phyloP scores from a whole-genome alignment of 148 eudicot genomes.

The Rhododendron kiyosumense region DNA sequence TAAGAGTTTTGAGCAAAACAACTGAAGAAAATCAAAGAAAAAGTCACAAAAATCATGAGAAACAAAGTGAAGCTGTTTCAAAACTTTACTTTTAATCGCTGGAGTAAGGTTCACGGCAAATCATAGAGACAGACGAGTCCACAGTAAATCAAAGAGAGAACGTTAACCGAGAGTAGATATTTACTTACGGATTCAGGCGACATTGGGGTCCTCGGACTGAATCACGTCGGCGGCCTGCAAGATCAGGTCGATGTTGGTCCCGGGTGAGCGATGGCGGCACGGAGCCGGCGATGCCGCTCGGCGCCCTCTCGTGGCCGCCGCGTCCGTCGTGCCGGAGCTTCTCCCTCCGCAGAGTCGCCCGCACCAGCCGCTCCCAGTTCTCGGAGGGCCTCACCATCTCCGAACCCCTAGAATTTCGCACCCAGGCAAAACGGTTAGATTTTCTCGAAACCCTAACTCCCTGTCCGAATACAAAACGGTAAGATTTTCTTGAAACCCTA shows the following conservation, averaged over 20 bases:
- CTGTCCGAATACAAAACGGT: no score
- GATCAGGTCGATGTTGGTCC: no score
- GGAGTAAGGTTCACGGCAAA: no score
- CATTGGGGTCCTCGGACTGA: no score
- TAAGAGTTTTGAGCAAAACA: background rate
- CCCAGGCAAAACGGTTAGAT: background rate
- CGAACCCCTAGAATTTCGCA: conserved; percentile 14
- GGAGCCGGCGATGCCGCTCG: conserved; percentile 73
- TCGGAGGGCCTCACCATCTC: conserved; percentile 60
- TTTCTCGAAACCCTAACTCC: background rate
- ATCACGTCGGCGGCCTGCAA: no score
- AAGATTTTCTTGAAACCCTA: no score
- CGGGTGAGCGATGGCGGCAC: conserved; percentile 70
- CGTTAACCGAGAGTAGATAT: no score
- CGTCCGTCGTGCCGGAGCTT: conserved; percentile 48
- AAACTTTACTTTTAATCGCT: no score
- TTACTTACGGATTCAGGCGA: no score
- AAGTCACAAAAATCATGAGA: background rate
- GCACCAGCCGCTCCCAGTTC: conserved; percentile 83
- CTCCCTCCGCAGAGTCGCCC: conserved; percentile 63
- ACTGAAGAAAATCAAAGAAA: background rate
- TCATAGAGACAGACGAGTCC: no score
- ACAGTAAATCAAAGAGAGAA: no score
- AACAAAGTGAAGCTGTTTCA: background rate
- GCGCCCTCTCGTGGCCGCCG: conserved; percentile 49